Percentiles rank a stretch among this genome's conserved stretches.
These are phyloP conservation scores for Globisporangium echinulatum DNA, from an alignment of 352 stramenopile species.

Conservation along the genomic window DNA sequence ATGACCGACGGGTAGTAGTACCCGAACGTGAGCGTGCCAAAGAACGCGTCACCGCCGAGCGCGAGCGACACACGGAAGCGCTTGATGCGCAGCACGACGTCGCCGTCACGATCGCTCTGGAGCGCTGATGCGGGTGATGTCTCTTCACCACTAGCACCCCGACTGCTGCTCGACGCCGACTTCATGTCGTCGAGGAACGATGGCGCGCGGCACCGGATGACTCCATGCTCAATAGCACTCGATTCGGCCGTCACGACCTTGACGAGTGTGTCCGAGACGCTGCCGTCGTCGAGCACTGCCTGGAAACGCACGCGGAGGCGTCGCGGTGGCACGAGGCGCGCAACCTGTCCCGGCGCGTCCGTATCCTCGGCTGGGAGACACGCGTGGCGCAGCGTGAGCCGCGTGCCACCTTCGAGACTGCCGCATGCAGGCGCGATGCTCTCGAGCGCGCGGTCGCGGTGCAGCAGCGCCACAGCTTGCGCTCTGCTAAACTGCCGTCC, in stretches of 20 bases:
- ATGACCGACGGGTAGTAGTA: conserved; percentile 59
- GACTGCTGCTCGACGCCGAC: not conserved
- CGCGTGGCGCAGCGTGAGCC: conserved; percentile 23
- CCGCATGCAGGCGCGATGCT: conserved; percentile 26
- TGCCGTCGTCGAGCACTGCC: conserved; percentile 20
- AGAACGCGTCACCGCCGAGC: conserved; percentile 37
- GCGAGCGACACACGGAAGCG: conserved; percentile 35
- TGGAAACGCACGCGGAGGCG: conserved; percentile 49
- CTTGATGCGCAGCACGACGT: conserved; percentile 14
- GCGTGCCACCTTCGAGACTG: conserved; percentile 31
- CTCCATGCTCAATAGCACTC: conserved; percentile 1
- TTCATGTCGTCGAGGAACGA: conserved; percentile 58
- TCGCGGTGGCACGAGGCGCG: conserved; percentile 36
- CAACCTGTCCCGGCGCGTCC: conserved; percentile 37
- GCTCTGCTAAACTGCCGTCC: conserved; percentile 47
- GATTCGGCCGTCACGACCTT: conserved; percentile 29
- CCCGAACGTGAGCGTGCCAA: conserved; percentile 36
- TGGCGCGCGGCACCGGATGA: conserved; percentile 37
- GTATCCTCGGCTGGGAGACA: conserved; percentile 32
- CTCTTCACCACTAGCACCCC: too few species aligned
- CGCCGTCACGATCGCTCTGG: conserved; percentile 9
- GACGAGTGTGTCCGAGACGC: conserved; percentile 14
- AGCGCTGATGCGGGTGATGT: not conserved
- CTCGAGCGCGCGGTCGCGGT: conserved; percentile 41
- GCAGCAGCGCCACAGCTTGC: conserved; percentile 30